phyloP scores from a whole-genome alignment of 768 basidiomycete genomes.

The Hydnomerulius pinastri region DNA sequence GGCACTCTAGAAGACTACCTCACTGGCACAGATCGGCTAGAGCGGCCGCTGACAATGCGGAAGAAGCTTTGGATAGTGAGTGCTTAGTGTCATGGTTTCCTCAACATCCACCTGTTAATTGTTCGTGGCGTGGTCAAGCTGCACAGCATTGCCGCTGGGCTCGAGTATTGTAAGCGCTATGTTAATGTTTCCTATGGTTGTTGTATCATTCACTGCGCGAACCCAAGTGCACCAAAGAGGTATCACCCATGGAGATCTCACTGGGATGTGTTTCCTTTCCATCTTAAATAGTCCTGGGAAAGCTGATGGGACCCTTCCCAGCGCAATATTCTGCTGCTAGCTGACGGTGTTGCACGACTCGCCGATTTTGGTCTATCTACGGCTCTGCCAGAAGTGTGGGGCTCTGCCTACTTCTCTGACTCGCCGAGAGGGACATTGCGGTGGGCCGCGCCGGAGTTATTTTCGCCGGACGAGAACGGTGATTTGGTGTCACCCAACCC shows the following conservation, averaged over 20 bases:
- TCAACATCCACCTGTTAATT: too few species aligned
- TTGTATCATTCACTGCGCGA: too few species aligned
- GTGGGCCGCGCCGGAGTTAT: slow-evolving; percentile 45
- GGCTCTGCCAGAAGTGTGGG: slow-evolving; percentile 39
- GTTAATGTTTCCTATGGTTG: too few species aligned
- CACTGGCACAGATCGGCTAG: too few species aligned
- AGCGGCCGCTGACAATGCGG: too few species aligned
- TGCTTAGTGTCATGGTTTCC: too few species aligned
- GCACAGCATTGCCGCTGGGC: too few species aligned
- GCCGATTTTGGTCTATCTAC: slow-evolving; percentile 49
- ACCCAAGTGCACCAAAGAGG: slow-evolving; percentile 17
- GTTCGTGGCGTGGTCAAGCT: too few species aligned
- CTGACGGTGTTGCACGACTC: slow-evolving; percentile 16
- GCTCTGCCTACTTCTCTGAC: slow-evolving; percentile 38
- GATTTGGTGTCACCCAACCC: not conserved
- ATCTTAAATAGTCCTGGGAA: not conserved
- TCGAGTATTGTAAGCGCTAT: too few species aligned
- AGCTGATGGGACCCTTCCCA: not conserved
- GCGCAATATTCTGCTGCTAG: slow-evolving; percentile 20
- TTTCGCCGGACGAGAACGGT: slow-evolving; percentile 23
- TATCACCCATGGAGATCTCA: slow-evolving; percentile 44
- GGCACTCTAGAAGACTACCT: too few species aligned
- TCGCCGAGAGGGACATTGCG: slow-evolving; percentile 37
- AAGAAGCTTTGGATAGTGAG: too few species aligned
- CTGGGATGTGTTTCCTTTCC: slow-evolving; percentile 34